phyloP scores from a whole-genome alignment of 805 yeast genomes.

The Hanseniaspora thailandica region DNA sequence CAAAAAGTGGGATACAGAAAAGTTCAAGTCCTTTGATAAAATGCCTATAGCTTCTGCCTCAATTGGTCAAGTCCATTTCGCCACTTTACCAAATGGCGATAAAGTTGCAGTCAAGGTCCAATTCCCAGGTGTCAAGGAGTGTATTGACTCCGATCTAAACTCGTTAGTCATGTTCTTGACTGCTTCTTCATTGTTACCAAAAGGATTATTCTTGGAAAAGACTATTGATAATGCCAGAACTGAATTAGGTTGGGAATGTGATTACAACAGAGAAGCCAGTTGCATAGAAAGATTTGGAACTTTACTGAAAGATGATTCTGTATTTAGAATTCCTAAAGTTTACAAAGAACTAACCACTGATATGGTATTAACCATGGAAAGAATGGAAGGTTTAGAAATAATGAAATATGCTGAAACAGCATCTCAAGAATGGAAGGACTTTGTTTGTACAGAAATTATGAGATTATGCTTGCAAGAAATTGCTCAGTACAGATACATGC shows the following conservation, averaged over 20 bases:
- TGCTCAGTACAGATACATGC: conserved; percentile 80
- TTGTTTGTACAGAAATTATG: conserved; percentile 80
- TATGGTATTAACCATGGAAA: conserved; percentile 81
- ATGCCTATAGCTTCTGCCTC: conserved; percentile 89
- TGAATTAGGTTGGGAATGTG: conserved; percentile 96
- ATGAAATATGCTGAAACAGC: conserved; percentile 55
- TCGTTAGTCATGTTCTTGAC: conserved; percentile 69
- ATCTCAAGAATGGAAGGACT: conserved; percentile 54
- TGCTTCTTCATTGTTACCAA: conserved; percentile 78
- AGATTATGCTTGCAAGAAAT: conserved; percentile 76
- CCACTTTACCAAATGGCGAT: conserved; percentile 52
- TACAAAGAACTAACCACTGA: conserved; percentile 65
- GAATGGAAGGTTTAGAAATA: conserved; percentile 71
- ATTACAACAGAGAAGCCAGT: conserved; percentile 78
- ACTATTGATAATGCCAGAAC: conserved; percentile 86
- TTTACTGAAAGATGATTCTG: conserved; percentile 46
- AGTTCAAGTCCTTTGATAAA: conserved; percentile 65
- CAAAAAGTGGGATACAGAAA: conserved; percentile 51
- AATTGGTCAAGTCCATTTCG: conserved; percentile 91
- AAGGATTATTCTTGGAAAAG: conserved; percentile 81
- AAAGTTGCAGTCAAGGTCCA: conserved; percentile 90
- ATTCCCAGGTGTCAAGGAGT: conserved; percentile 90
- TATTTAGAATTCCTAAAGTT: conserved; percentile 71
- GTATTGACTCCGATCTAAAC: conserved; percentile 88
- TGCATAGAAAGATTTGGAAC: conserved; percentile 58